phyloP scores from a whole-genome alignment of 176 grass and related monocot species.

The Ampelocalamus luodianensis region DNA sequence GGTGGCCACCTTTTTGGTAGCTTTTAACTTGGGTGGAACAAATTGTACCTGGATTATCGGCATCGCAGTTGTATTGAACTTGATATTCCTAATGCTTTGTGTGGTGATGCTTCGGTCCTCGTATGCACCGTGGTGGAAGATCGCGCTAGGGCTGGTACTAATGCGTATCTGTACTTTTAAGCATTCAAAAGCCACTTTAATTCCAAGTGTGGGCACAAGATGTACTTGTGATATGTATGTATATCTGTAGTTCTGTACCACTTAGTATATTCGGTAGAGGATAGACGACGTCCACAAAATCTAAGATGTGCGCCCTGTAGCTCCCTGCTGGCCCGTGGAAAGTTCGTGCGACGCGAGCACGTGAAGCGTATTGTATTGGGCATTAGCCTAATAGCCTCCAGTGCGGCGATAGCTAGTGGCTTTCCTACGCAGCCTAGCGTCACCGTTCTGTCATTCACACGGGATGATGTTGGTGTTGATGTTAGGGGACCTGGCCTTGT shows the following conservation, averaged over 20 bases:
- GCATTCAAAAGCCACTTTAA: neutral
- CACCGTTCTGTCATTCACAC: conserved; percentile 36
- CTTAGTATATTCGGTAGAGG: neutral
- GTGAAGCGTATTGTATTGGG: neutral
- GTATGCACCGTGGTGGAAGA: neutral
- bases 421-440: conserved; percentile 41
- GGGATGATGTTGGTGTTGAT: neutral
- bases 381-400: neutral
- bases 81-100: neutral
- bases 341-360: conserved; percentile 21
- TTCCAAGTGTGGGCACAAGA: neutral
- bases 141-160: neutral
- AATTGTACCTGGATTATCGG: neutral
- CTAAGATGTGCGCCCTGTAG: neutral
- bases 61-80: neutral
- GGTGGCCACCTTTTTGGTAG: neutral
- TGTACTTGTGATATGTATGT: neutral
- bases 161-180: neutral
- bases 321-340: neutral
- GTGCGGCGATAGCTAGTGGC: conserved; percentile 3
- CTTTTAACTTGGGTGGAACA: neutral
- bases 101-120: neutral
- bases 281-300: neutral
- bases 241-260: neutral
- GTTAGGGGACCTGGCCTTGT: neutral